A percentile compares a stretch with the other conserved stretches of the same genome.
Evolutionary conservation across 176 grass and related monocot species (phyloP).

Genomic region (Paspalum vaginatum): DNA sequence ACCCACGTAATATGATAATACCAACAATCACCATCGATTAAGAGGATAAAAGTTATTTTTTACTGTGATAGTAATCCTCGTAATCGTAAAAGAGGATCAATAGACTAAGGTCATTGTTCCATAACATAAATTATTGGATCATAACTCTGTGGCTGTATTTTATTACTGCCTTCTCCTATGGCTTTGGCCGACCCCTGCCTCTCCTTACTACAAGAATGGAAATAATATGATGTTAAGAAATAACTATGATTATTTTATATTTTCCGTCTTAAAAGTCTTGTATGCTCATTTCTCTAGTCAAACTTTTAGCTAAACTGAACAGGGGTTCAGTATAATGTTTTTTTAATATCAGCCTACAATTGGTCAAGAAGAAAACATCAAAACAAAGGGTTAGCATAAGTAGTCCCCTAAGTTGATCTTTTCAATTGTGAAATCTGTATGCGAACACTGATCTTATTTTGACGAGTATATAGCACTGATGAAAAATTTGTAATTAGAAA

Average conservation of each 20-base stretch:
- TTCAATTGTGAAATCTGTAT: background rate
- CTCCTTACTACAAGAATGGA: background rate
- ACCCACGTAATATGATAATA: background rate
- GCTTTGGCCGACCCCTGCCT: background rate
- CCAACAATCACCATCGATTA: background rate
- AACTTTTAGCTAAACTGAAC: background rate
- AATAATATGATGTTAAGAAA: background rate
- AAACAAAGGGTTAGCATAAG: background rate
- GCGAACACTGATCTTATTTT: background rate
- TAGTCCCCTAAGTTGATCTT: background rate
- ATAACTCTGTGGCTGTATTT: background rate
- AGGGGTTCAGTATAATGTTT: background rate
- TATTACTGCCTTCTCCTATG: no score
- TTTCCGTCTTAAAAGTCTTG: background rate
- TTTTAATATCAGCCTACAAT: background rate
- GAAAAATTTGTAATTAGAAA: background rate
- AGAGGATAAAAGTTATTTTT: background rate
- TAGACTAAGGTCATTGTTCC: no score
- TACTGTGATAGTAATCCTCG: background rate
- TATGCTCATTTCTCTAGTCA: background rate
- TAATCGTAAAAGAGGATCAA: background rate
- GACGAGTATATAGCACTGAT: background rate
- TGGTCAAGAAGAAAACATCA: no score
- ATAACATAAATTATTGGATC: no score
- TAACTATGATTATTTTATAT: background rate